Evolutionary conservation across 768 basidiomycete species (phyloP), one percentile per base, ranked within the genome.

Genomic region (Austroboletus eburneus): DNA sequence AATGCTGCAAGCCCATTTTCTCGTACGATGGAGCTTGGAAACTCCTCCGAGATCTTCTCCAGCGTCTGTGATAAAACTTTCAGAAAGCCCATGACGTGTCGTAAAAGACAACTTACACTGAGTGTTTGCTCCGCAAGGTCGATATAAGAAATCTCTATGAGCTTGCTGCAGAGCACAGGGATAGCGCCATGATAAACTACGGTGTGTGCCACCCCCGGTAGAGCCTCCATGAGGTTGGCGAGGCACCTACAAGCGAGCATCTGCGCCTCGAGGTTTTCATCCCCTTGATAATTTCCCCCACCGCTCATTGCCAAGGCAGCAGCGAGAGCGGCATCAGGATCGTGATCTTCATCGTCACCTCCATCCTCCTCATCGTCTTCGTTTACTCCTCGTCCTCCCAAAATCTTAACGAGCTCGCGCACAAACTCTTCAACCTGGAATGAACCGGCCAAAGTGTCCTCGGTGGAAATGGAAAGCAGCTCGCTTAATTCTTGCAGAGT

Each of bases 121-220:
- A 99, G 71, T 9, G 95, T 97, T 70, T 99, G 96, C 64, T 98
- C 96, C 12, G 96, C 96, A 38, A 99, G 76, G 67, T 99, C 96
- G 56, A 99, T 98, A 63, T 94, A 96, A 20, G 91, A 90, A 48
- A 99, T 99, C 69, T 96, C 91, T 64, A 91, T 83, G 50, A 99
- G 72, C 67, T 99, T 98, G 78, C 88, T 88, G 79, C 95, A 98
- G 39, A 99, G 77, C 25, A 95, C 92, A 16, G 93, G 93, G 48
- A 99, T 94, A 16, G 95, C 96, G n/a, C 95, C 95, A 59, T 95
- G 90, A 65, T 96, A 91, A 32, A 98, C 95, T 57, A 99, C 85
- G 37, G 91, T 93, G 62, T 97, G 93, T n/a, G 92, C 91, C 34
- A 92, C 87, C 21, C 94, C 93, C 16, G 96, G 96, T 18, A 98